These are phyloP conservation scores for Phytophthora cryptogea DNA, from an alignment of 352 stramenopile genomes.

Conservation along the genomic window DNA sequence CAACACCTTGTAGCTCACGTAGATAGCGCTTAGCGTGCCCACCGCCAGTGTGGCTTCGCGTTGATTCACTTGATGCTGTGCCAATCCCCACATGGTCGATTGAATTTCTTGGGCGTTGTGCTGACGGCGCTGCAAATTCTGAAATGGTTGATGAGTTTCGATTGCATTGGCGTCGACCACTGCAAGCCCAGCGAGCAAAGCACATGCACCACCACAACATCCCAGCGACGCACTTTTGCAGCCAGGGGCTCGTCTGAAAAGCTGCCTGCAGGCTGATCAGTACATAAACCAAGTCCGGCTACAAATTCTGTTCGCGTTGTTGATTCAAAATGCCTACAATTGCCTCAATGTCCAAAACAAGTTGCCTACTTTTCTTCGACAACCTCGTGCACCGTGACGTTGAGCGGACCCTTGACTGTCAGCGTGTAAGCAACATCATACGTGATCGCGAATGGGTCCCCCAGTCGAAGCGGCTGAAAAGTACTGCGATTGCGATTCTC, in stretches of 20 bases:
- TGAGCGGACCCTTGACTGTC: conserved; percentile 39
- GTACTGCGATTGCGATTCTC: conserved; percentile 32
- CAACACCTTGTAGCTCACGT: conserved; percentile 35
- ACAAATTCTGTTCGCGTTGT: too few species aligned
- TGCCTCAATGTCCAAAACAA: too few species aligned
- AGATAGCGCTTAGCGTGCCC: conserved; percentile 24
- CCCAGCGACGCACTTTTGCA: conserved; percentile 18
- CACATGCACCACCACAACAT: conserved; percentile 23
- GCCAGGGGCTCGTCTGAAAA: conserved; percentile 22
- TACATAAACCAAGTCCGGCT: conserved; percentile 1
- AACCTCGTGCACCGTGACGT: conserved; percentile 21
- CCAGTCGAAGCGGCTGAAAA: conserved; percentile 34
- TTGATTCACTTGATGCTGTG: conserved; percentile 35
- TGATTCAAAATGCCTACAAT: too few species aligned
- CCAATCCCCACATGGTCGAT: conserved; percentile 31
- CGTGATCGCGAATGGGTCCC: not conserved
- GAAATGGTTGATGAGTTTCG: conserved; percentile 5
- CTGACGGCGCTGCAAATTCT: conserved; percentile 2
- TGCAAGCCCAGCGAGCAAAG: not conserved
- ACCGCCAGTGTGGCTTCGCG: conserved; percentile 22
- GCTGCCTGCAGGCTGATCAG: conserved; percentile 12
- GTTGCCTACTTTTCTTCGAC: not conserved
- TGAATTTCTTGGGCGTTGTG: not conserved
- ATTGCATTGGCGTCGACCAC: not conserved
- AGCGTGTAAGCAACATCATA: conserved; percentile 43